phyloP scores from a whole-genome alignment of 2,329 filamentous ascomycete genomes.

The Corynespora cassiicola region DNA sequence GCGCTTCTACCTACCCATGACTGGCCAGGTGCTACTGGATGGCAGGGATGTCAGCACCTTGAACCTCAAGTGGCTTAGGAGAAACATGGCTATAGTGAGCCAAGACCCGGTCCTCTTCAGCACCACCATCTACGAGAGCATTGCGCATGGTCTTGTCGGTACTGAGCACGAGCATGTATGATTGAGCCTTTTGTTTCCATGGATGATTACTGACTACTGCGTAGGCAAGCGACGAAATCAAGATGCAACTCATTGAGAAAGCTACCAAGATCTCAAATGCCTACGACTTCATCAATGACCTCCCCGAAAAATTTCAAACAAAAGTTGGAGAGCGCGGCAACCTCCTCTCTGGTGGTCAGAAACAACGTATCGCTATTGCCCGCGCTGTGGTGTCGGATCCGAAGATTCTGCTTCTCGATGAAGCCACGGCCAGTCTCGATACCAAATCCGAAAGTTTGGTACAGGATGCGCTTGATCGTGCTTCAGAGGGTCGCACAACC shows the following conservation, averaged over 20 bases:
- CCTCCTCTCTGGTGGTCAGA: slow-evolving; percentile 90
- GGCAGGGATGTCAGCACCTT: slow-evolving; percentile 80
- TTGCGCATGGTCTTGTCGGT: slow-evolving; percentile 87
- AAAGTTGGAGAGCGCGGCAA: slow-evolving; percentile 96
- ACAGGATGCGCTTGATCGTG: slow-evolving; percentile 88
- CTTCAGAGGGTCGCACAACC: slow-evolving; percentile 85
- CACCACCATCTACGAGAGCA: slow-evolving; percentile 88
- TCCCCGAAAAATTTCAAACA: slow-evolving; percentile 91
- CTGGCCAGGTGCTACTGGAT: slow-evolving; percentile 79
- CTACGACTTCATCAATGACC: slow-evolving; percentile 82
- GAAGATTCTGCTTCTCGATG: slow-evolving; percentile 89
- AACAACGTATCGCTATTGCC: slow-evolving; percentile 95
- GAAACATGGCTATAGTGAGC: slow-evolving; percentile 89
- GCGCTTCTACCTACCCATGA: slow-evolving; percentile 90
- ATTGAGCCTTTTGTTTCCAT: neutral
- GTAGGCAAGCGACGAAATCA: slow-evolving; percentile 64
- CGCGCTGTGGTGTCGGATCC: slow-evolving; percentile 89
- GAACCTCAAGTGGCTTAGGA: slow-evolving; percentile 89
- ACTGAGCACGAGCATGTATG: slow-evolving; percentile 73
- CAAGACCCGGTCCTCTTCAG: slow-evolving; percentile 93
- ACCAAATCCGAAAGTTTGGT: slow-evolving; percentile 95
- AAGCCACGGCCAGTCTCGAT: slow-evolving; percentile 92
- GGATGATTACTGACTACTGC: slow-evolving; percentile 3
- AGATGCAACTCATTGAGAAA: slow-evolving; percentile 73
- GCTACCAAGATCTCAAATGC: slow-evolving; percentile 93